Evolutionary conservation across 306 rosid genomes (phyloP).

Genomic region (Cucumis sativus): DNA sequence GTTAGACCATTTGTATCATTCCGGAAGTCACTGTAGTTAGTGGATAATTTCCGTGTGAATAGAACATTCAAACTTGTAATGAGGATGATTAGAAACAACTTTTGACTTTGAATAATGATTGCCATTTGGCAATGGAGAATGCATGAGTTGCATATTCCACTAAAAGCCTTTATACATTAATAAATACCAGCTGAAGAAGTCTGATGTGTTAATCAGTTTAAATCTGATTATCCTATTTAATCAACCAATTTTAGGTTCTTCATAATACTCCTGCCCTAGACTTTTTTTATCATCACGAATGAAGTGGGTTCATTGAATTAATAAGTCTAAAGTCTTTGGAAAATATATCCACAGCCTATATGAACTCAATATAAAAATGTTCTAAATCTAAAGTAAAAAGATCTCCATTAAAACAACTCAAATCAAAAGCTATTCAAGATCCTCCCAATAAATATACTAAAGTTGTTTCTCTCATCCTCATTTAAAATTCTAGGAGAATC

Average conservation of each 20-base stretch:
- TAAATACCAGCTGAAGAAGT: background rate
- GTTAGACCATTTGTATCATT: background rate
- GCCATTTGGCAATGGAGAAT: background rate
- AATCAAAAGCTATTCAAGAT: background rate
- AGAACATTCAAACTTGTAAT: background rate
- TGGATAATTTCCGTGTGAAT: background rate
- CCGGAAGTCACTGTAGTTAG: background rate
- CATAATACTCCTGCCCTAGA: background rate
- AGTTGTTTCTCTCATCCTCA: background rate
- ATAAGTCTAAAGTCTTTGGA: too few species aligned
- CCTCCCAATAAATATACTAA: background rate
- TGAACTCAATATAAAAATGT: background rate
- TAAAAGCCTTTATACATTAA: background rate
- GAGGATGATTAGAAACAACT: background rate
- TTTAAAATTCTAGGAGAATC: background rate
- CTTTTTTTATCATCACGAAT: background rate
- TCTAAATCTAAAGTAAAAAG: background rate
- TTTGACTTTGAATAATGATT: background rate
- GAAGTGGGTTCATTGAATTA: background rate
- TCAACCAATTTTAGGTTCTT: background rate
- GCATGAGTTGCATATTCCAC: background rate
- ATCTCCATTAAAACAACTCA: background rate
- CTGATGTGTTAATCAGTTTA: background rate
- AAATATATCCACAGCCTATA: background rate
- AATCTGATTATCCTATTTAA: background rate